Percentiles rank a stretch among this genome's conserved stretches.
Conservation (phyloP, 2,329 filamentous ascomycete genomes). For the Xylaria sp. region DNA sequence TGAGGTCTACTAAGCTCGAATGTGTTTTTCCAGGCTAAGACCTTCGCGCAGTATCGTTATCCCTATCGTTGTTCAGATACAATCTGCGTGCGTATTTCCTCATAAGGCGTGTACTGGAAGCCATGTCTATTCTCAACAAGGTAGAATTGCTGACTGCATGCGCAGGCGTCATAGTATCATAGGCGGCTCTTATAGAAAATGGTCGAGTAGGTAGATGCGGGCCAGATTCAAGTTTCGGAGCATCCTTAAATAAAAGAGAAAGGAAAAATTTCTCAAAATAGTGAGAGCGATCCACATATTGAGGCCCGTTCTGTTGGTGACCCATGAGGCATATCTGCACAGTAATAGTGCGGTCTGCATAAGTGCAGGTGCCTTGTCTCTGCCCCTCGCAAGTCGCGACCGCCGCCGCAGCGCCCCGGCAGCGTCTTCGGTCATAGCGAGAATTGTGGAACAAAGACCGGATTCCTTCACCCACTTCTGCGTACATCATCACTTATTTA, state of each 20-base stretch:
- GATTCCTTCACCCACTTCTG: not conserved
- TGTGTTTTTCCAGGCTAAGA: not conserved
- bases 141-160: not conserved
- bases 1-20: not conserved
- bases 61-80: not conserved
- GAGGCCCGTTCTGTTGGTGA: no score
- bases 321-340: no score
- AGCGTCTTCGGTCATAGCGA: not conserved
- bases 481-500: not conserved
- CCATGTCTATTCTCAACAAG: not conserved
- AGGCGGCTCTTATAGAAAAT: not conserved
- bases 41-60: not conserved
- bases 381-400: not conserved
- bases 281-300: no score
- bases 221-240: not conserved
- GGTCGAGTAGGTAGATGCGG: not conserved
- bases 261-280: not conserved
- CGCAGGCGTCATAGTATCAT: not conserved
- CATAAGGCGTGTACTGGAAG: not conserved
- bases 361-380: no score
- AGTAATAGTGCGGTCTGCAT: no score
- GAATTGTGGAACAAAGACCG: not conserved
- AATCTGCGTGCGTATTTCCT: not conserved
- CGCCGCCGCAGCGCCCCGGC: no score
- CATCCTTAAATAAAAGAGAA: not conserved